A percentile compares a stretch with the other conserved stretches of the same genome.
Conservation (phyloP, 495 filamentous ascomycete genomes). For the Pseudoneurospora amorphoporcata region DNA sequence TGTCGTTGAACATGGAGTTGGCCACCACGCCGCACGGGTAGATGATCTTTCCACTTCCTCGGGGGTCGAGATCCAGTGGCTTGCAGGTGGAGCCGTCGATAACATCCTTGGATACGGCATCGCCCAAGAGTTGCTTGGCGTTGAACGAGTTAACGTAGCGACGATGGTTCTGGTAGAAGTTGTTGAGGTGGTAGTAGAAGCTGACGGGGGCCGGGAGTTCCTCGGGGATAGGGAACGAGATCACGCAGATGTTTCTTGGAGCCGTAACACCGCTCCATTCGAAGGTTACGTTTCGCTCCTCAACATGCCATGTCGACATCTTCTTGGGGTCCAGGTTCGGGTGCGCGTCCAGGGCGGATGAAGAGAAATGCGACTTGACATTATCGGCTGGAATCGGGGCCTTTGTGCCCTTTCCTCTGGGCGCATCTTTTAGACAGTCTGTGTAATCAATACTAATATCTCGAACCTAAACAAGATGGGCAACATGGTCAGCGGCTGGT, state of each 20-base stretch:
- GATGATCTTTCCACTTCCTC: constrained; percentile 51
- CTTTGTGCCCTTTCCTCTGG: constrained; percentile 15
- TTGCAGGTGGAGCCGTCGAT: constrained; percentile 63
- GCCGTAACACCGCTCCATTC: constrained; percentile 12
- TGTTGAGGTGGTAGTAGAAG: constrained; percentile 89
- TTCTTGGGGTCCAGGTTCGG: constrained; percentile 13
- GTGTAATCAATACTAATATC: constrained; percentile 88
- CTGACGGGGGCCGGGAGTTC: constrained; percentile 68
- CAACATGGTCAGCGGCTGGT: constrained; percentile 20
- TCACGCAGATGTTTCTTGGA: constrained; percentile 40
- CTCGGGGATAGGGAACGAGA: constrained; percentile 71
- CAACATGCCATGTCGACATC: constrained; percentile 21
- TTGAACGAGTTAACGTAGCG: constrained; percentile 89
- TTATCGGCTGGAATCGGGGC: constrained; percentile 41
- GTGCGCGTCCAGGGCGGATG: constrained; percentile 16
- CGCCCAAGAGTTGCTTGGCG: constrained; percentile 69
- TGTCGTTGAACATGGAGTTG: constrained; percentile 96
- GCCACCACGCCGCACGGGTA: constrained; percentile 96
- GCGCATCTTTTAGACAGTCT: constrained; percentile 49
- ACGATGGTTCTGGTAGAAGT: constrained; percentile 99
- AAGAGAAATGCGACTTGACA: constrained; percentile 59
- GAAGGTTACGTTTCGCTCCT: constrained; percentile 11
- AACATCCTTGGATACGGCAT: constrained; percentile 45
- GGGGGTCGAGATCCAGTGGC: constrained; percentile 51
- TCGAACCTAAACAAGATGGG: constrained; percentile 55